A percentile compares a stretch with the other conserved stretches of the same genome.
phyloP scores from a whole-genome alignment of 176 grass and related monocot species.

The Triticum timopheevii region DNA sequence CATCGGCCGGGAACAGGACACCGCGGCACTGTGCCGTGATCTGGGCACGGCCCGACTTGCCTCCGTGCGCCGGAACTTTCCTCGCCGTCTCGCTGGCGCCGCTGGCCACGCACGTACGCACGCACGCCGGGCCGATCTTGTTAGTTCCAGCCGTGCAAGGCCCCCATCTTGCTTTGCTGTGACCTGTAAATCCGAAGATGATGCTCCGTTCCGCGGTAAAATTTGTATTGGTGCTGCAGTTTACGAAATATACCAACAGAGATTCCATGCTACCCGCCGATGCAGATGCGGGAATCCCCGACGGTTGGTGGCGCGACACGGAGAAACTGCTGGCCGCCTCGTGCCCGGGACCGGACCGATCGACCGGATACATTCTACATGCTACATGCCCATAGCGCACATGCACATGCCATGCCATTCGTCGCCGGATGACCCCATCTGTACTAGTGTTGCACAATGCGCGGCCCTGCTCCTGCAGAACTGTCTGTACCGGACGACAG shows the following conservation, averaged over 20 bases:
- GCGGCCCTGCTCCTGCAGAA: slow-evolving; percentile 3
- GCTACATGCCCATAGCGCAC: slow-evolving; percentile 27
- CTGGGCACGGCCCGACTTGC: neutral
- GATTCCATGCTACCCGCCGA: neutral
- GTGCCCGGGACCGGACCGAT: neutral
- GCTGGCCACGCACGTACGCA: neutral
- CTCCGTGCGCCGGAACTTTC: neutral
- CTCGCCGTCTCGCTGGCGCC: neutral
- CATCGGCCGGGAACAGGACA: slow-evolving; percentile 30
- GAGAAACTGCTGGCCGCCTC: slow-evolving; percentile 15
- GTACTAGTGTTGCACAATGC: neutral
- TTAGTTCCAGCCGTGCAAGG: no score
- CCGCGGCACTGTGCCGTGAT: slow-evolving; percentile 22
- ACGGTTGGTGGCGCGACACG: neutral
- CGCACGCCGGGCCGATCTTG: neutral
- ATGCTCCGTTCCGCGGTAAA: no score
- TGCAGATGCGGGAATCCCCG: neutral
- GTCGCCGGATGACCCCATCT: neutral
- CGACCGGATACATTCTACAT: slow-evolving; percentile 30
- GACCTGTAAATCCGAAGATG: no score
- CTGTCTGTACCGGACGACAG: slow-evolving; percentile 15
- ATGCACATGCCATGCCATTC: slow-evolving; percentile 17
- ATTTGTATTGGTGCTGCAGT: neutral
- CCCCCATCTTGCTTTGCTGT: no score
- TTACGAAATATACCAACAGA: neutral